A percentile compares a stretch with the other conserved stretches of the same genome.
Evolutionary conservation across 805 yeast species (phyloP).

Genomic region (Hermanozyma aechmeae): DNA sequence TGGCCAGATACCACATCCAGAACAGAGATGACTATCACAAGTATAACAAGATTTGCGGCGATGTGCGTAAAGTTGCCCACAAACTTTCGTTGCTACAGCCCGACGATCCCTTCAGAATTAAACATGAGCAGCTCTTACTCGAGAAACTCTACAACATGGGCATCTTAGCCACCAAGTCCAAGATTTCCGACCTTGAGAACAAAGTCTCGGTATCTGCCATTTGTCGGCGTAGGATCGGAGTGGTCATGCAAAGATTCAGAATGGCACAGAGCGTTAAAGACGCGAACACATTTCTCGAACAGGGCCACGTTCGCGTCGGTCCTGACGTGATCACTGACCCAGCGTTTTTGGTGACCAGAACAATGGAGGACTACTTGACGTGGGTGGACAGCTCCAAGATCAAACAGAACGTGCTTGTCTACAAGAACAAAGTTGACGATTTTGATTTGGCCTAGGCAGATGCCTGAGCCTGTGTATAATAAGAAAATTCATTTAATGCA

Average conservation of each 20-base stretch:
- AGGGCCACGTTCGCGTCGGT: slow-evolving; percentile 96
- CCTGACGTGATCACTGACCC: slow-evolving; percentile 95
- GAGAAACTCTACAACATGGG: slow-evolving; percentile 91
- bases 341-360: slow-evolving; percentile 86
- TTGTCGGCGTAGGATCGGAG: slow-evolving; percentile 87
- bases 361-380: slow-evolving; percentile 91
- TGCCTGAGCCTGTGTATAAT: too few relatives aligned
- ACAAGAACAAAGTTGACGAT: slow-evolving; percentile 64
- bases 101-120: slow-evolving; percentile 75
- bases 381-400: slow-evolving; percentile 98
- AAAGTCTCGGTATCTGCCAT: slow-evolving; percentile 86
- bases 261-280: slow-evolving; percentile 88
- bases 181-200: slow-evolving; percentile 86
- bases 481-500: too few relatives aligned
- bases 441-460: slow-evolving; percentile 41
- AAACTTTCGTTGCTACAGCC: slow-evolving; percentile 79
- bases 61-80: slow-evolving; percentile 78
- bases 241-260: slow-evolving; percentile 85
- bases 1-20: slow-evolving; percentile 89
- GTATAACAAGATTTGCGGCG: slow-evolving; percentile 90
- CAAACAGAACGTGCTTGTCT: slow-evolving; percentile 78
- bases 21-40: slow-evolving; percentile 94
- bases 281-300: slow-evolving; percentile 88
- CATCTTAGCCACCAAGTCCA: slow-evolving; percentile 74
- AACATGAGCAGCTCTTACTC: slow-evolving; percentile 79